Conservation (phyloP, 148 eudicot genomes). For the Chenopodium quinoa region DNA sequence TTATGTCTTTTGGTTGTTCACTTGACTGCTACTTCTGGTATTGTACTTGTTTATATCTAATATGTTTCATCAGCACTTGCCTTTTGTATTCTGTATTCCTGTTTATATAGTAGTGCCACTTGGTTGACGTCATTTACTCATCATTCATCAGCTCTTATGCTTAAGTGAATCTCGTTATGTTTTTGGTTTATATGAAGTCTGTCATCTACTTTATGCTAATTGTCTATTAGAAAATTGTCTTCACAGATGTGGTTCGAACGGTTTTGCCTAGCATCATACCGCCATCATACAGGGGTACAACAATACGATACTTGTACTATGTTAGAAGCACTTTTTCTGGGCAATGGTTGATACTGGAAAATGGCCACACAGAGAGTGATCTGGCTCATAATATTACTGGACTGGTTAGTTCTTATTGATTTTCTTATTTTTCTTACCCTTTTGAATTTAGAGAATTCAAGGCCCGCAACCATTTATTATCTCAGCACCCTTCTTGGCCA, state of each 20-base stretch:
- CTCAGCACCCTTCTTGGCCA: not conserved
- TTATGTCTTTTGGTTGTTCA: not conserved
- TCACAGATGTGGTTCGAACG: constrained; percentile 77
- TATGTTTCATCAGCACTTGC: not conserved
- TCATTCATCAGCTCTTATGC: not conserved
- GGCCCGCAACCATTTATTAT: not conserved
- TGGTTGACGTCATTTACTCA: no score
- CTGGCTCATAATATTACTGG: constrained; percentile 44
- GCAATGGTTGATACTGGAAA: constrained; percentile 61
- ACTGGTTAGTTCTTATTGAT: constrained; percentile 46
- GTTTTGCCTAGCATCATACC: constrained; percentile 76
- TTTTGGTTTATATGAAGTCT: not conserved
- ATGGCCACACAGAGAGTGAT: constrained; percentile 55
- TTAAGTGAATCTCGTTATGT: not conserved
- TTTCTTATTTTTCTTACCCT: not conserved
- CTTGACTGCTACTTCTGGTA: no score
- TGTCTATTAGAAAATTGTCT: constrained; percentile 26
- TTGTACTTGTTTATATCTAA: not conserved
- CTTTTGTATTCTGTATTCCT: not conserved
- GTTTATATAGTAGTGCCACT: not conserved
- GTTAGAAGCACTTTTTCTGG: constrained; percentile 61
- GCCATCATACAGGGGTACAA: constrained; percentile 85
- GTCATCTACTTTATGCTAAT: constrained; percentile 11
- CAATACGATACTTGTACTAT: constrained; percentile 84
- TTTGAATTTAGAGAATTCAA: not conserved